These are phyloP conservation scores for Sicyos edulis DNA, from an alignment of 306 rosid genomes.

Conservation along the genomic window DNA sequence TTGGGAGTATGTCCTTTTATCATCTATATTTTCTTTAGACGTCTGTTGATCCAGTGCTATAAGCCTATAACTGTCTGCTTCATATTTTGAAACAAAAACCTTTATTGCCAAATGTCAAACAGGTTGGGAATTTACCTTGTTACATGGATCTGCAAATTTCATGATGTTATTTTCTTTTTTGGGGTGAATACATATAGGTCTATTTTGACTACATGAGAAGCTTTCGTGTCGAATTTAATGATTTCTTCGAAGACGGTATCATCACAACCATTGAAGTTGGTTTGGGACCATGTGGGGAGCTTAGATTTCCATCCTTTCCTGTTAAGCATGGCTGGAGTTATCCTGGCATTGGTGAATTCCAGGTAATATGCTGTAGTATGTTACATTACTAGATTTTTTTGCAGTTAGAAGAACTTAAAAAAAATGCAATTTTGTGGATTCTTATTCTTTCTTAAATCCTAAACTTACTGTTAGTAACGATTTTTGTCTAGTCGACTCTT, in stretches of 20 bases:
- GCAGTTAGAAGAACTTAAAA: background rate
- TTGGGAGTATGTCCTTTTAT: background rate
- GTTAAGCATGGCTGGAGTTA: slow-evolving; percentile 99
- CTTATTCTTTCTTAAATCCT: background rate
- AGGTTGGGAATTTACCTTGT: background rate
- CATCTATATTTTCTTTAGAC: slow-evolving; percentile 13
- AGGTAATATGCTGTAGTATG: slow-evolving; percentile 43
- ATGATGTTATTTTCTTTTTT: background rate
- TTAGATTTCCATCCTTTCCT: slow-evolving; percentile 83
- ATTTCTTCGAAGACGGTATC: slow-evolving; percentile 64
- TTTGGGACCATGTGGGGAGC: slow-evolving; percentile 94
- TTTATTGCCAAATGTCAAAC: background rate
- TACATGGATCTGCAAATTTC: slow-evolving; percentile 2
- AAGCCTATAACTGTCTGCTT: background rate
- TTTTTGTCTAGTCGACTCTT: no score
- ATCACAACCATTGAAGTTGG: slow-evolving; percentile 89
- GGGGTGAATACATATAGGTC: slow-evolving; percentile 48
- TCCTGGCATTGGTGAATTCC: slow-evolving; percentile 98
- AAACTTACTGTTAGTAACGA: background rate
- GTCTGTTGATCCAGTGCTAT: background rate
- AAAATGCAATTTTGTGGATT: background rate
- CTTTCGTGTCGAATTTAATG: slow-evolving; percentile 85
- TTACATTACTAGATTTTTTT: slow-evolving; percentile 10
- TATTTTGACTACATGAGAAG: slow-evolving; percentile 98
- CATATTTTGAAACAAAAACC: background rate